Conservation (phyloP, 2,329 filamentous ascomycete genomes). For the Diplodia intermedia region DNA sequence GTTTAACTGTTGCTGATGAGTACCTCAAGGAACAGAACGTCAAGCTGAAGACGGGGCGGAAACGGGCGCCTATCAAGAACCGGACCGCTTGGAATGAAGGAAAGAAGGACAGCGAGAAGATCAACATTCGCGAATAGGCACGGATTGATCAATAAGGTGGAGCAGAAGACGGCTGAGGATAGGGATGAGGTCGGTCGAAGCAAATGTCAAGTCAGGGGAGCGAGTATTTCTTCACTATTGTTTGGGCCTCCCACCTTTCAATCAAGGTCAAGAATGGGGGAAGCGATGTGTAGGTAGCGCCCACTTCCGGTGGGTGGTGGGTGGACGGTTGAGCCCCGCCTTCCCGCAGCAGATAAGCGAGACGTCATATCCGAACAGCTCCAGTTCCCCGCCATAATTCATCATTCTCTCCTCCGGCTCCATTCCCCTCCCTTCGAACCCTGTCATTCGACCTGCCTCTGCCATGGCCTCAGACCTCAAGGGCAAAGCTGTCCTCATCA, state of each 20-base stretch:
- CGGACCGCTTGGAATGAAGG: background rate
- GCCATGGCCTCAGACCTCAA: conserved; percentile 66
- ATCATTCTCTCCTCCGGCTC: background rate
- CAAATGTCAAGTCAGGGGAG: background rate
- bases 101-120: background rate
- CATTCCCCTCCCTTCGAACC: background rate
- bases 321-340: background rate
- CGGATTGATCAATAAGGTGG: background rate
- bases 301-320: conserved; percentile 22
- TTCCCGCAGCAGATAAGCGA: conserved; percentile 15
- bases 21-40: background rate
- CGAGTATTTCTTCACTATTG: too few relatives aligned
- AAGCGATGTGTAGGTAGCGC: background rate
- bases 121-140: conserved; percentile 7
- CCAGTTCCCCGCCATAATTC: background rate
- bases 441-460: background rate
- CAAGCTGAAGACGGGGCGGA: background rate
- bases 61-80: background rate
- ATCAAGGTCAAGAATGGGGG: background rate
- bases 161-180: background rate
- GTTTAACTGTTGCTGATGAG: background rate
- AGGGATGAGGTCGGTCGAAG: background rate
- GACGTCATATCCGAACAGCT: conserved; percentile 23
- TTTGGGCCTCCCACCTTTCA: conserved; percentile 2
- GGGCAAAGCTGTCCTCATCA: conserved; percentile 84